These are phyloP conservation scores for Fusarium setosum DNA, from an alignment of 2,329 filamentous ascomycete genomes.

Conservation along the genomic window DNA sequence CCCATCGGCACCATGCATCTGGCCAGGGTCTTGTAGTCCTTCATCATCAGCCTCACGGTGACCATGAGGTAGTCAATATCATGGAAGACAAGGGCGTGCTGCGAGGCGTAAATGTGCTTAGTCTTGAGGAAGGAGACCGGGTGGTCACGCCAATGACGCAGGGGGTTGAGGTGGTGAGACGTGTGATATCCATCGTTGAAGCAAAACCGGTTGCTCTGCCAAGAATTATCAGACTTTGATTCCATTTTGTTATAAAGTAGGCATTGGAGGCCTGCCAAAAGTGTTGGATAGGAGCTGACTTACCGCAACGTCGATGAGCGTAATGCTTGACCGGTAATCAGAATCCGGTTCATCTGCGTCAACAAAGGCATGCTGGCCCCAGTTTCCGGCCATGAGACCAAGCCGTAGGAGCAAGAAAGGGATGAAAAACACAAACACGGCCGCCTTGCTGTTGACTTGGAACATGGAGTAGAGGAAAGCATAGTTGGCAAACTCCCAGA, in stretches of 20 bases:
- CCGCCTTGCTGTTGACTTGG: conserved; percentile 63
- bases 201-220: conserved; percentile 81
- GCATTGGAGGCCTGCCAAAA: neutral
- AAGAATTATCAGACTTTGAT: neutral
- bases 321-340: conserved; percentile 83
- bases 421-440: conserved; percentile 73
- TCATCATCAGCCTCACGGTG: conserved; percentile 73
- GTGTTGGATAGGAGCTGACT: conserved; percentile 44
- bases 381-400: conserved; percentile 85
- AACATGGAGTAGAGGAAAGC: conserved; percentile 61
- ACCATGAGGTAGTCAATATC: conserved; percentile 86
- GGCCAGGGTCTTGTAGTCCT: conserved; percentile 78
- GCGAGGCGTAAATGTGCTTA: conserved; percentile 73
- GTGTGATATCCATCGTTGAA: conserved; percentile 89
- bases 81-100: conserved; percentile 80
- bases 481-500: conserved; percentile 72
- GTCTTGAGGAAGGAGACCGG: conserved; percentile 78
- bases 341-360: conserved; percentile 80
- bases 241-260: no score
- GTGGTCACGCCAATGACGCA: conserved; percentile 85
- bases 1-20: conserved; percentile 80
- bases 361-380: conserved; percentile 86
- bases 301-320: conserved; percentile 81
- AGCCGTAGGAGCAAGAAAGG: conserved; percentile 75
- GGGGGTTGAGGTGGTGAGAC: conserved; percentile 82